A percentile compares a stretch with the other conserved stretches of the same genome.
These are phyloP conservation scores for Aspergillus mulundensis DNA, from an alignment of 495 filamentous ascomycete species.

Conservation along the genomic window DNA sequence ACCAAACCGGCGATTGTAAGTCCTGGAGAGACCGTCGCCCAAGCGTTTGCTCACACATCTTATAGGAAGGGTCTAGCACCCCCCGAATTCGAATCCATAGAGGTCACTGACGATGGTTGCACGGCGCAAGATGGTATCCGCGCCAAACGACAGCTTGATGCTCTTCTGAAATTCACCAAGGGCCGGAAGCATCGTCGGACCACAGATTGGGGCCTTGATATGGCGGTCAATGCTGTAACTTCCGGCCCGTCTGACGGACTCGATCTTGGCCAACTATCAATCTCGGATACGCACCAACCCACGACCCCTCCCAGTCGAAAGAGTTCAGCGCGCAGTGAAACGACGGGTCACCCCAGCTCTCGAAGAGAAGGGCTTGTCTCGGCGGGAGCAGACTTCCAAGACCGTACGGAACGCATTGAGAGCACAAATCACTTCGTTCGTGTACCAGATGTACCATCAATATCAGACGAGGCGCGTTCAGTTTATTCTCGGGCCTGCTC, in stretches of 20 bases:
- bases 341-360: neutral
- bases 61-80: neutral
- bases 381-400: neutral
- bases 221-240: neutral
- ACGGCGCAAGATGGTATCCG: neutral
- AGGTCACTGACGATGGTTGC: neutral
- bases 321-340: neutral
- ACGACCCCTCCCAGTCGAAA: neutral
- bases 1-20: neutral
- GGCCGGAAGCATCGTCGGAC: neutral
- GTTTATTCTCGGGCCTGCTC: slow-evolving; percentile 17
- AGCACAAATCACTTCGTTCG: neutral
- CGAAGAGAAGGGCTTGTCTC: neutral
- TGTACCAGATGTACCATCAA: neutral
- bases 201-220: neutral
- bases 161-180: neutral
- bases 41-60: neutral
- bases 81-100: neutral
- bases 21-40: neutral
- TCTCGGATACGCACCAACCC: neutral
- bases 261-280: neutral
- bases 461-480: neutral
- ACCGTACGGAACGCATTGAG: too few species aligned
- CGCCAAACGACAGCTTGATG: neutral
- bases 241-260: neutral